Percentiles rank a stretch among this genome's conserved stretches.
phyloP scores from a whole-genome alignment of 2,329 filamentous ascomycete genomes.

The Alternaria rosae region DNA sequence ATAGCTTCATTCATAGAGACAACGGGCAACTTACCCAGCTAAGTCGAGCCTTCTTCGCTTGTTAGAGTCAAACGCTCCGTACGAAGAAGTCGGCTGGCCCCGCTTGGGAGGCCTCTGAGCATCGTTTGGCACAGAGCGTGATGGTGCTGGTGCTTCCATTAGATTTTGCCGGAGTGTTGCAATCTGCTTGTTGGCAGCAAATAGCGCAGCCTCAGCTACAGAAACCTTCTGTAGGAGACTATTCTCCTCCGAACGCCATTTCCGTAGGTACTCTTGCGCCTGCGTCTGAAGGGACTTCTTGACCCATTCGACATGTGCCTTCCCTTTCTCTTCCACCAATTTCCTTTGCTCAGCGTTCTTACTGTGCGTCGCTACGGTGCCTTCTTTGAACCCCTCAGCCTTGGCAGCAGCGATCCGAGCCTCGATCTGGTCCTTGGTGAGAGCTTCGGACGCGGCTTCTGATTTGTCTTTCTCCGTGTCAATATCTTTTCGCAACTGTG shows the following conservation, averaged over 20 bases:
- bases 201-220: not conserved
- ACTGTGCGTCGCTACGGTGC: not conserved
- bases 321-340: not conserved
- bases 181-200: not conserved
- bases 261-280: not conserved
- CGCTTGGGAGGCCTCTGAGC: not conserved
- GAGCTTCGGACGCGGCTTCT: not conserved
- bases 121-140: not conserved
- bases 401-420: not conserved
- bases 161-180: not conserved
- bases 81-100: not conserved
- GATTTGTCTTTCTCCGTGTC: not conserved
- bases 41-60: conserved; percentile 1
- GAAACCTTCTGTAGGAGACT: too few species aligned
- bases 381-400: not conserved
- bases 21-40: not conserved
- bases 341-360: not conserved
- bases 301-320: not conserved
- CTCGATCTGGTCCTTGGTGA: not conserved
- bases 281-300: not conserved
- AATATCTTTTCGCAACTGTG: not conserved
- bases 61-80: not conserved
- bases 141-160: too few species aligned
- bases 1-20: not conserved
- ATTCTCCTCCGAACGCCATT: not conserved